Evolutionary conservation across 257 asterid genomes (phyloP).

Genomic region (Nicotiana knightiana): DNA sequence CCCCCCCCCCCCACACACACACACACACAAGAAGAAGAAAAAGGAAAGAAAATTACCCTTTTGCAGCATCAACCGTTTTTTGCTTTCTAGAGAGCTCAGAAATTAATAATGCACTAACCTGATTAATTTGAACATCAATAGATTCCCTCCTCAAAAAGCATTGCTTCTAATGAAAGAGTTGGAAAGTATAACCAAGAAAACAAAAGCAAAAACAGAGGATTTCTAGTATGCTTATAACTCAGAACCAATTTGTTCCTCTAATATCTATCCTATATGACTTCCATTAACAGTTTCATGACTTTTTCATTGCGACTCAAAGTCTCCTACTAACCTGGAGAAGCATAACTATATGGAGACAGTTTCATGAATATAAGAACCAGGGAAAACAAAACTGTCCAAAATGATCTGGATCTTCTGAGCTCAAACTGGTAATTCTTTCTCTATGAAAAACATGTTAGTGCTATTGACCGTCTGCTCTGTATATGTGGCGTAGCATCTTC

Average conservation of each 20-base stretch:
- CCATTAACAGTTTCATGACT: not conserved
- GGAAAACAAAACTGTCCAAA: not conserved
- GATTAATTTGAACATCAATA: too few relatives aligned
- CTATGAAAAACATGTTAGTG: not conserved
- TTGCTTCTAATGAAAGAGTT: not conserved
- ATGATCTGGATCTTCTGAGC: not conserved
- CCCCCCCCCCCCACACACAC: too few relatives aligned
- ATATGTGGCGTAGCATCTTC: not conserved
- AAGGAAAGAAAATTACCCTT: not conserved
- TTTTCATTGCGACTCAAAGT: not conserved
- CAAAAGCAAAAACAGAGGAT: not conserved
- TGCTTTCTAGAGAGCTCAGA: not conserved
- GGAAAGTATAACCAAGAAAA: not conserved
- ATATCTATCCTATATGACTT: not conserved
- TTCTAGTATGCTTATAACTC: not conserved
- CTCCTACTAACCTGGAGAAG: not conserved
- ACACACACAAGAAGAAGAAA: too few relatives aligned
- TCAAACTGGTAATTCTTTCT: not conserved
- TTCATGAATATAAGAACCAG: not conserved
- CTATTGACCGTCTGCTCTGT: not conserved
- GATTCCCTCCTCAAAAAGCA: not conserved
- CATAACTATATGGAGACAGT: not conserved
- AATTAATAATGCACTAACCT: not conserved
- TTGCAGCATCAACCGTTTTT: not conserved
- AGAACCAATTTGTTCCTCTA: not conserved